A percentile compares a stretch with the other conserved stretches of the same genome.
These are phyloP conservation scores for Lipomyces starkeyi DNA, from an alignment of 805 yeast species.

Conservation along the genomic window DNA sequence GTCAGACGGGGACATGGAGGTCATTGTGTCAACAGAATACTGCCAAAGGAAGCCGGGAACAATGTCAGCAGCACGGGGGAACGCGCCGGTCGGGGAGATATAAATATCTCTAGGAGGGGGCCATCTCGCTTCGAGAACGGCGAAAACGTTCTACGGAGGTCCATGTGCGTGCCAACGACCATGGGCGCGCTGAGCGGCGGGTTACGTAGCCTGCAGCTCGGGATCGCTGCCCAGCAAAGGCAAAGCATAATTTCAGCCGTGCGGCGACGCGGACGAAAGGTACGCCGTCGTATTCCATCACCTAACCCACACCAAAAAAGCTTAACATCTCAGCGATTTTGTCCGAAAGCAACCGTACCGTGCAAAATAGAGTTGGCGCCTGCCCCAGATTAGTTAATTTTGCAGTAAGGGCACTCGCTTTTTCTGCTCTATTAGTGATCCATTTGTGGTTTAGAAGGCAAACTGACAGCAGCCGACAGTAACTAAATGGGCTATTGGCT, in stretches of 20 bases:
- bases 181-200: background rate
- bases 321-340: background rate
- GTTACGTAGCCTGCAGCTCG: constrained; percentile 2
- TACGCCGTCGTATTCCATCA: background rate
- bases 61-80: background rate
- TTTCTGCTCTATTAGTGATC: too few species aligned
- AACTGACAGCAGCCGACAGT: too few species aligned
- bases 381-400: too few species aligned
- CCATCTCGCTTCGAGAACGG: background rate
- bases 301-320: background rate
- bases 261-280: constrained; percentile 4
- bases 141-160: background rate
- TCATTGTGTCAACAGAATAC: background rate
- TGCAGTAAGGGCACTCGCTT: too few species aligned
- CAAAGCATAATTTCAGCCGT: background rate
- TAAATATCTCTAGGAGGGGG: background rate
- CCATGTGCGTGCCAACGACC: background rate
- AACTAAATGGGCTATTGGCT: too few species aligned
- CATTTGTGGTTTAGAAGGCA: too few species aligned
- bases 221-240: background rate
- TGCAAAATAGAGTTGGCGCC: background rate
- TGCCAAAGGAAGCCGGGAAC: too few species aligned
- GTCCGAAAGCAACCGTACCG: background rate
- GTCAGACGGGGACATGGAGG: background rate
- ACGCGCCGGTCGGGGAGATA: background rate